Evolutionary conservation across 2,329 filamentous ascomycete genomes (phyloP), one percentile per base, ranked within the genome.

Genomic region (Zalaria sp.): DNA sequence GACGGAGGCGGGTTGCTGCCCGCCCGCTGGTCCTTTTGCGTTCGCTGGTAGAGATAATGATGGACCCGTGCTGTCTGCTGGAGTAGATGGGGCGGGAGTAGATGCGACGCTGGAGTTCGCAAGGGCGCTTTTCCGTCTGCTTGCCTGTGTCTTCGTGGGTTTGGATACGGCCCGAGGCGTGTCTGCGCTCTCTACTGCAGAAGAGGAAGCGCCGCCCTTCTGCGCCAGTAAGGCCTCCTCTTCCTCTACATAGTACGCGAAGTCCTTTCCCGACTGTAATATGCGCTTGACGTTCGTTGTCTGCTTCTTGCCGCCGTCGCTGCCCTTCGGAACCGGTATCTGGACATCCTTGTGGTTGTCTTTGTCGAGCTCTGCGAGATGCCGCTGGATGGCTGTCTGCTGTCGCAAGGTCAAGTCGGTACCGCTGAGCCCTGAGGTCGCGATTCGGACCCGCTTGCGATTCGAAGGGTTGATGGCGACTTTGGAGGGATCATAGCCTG

Each of bases 191-290:
- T 25, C 25, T 31, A n/a, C 26, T 25, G 5, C 37, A 9, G 25
- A 8, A 4, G 37, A 39, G 5, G 35, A 37, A n/a, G 38, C 35
- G 4, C 29, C 34, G 32, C 37, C 29, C 45, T 18, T 18, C 39
- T 55, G 51, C 26, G 66, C 51, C 44, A 61, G 51, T 51, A 77
- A 65, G 5, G 83, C 83, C 51, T 83, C 72, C 58, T 81, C 85
- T 58, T 91, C 84, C 51, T 84, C 81, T 37, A 89, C 71, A 58
- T 89, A 80, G 62, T 91, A 87, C 47, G 77, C 76, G 59, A 89
- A 89, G 3, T 82, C 86, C 65, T 89, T 86, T 56, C 86, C 81
- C 26, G 80, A 85, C 49, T 80, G 77, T 43, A 91, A 67, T 47
- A 91, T 86, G 62, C 80, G 81, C 51, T 83, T 76, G 26, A 86